Conservation (phyloP, 202 grass and related monocot species). For the Alloteropsis angusta region DNA sequence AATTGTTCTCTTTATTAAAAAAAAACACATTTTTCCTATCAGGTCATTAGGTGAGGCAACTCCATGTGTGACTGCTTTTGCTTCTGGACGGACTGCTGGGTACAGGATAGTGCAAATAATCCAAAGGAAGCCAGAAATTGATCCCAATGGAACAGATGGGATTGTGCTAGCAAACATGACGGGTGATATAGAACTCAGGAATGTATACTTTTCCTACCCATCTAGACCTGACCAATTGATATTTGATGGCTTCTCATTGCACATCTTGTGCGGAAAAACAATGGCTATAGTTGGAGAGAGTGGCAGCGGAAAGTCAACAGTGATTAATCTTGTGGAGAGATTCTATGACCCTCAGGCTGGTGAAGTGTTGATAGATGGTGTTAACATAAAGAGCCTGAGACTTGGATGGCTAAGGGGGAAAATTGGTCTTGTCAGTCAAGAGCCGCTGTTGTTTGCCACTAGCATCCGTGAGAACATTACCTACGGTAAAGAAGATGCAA, state of each 20-base stretch:
- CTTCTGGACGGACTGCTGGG: background rate
- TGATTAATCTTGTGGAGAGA: slow-evolving; percentile 71
- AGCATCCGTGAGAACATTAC: slow-evolving; percentile 64
- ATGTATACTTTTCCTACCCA: slow-evolving; percentile 79
- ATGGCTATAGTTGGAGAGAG: slow-evolving; percentile 78
- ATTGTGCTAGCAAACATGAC: slow-evolving; percentile 50
- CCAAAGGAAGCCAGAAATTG: slow-evolving; percentile 18
- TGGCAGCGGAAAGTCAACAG: slow-evolving; percentile 72
- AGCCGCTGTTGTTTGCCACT: slow-evolving; percentile 59
- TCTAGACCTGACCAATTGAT: slow-evolving; percentile 51
- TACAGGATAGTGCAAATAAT: slow-evolving; percentile 8
- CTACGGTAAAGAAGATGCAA: slow-evolving; percentile 63
- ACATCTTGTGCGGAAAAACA: slow-evolving; percentile 47
- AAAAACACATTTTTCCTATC: background rate
- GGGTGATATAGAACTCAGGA: slow-evolving; percentile 63
- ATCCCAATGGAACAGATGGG: background rate
- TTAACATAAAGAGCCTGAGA: slow-evolving; percentile 51
- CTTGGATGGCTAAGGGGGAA: slow-evolving; percentile 51
- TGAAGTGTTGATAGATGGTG: slow-evolving; percentile 64
- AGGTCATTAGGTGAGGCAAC: slow-evolving; percentile 15
- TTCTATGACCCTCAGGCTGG: slow-evolving; percentile 78
- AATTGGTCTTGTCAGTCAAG: slow-evolving; percentile 77
- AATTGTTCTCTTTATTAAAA: background rate
- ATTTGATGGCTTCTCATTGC: slow-evolving; percentile 61
- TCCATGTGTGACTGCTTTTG: slow-evolving; percentile 3